Evolutionary conservation across 805 yeast genomes (phyloP), one percentile per base, ranked within the genome.

Genomic region (Spathaspora arborariae): DNA sequence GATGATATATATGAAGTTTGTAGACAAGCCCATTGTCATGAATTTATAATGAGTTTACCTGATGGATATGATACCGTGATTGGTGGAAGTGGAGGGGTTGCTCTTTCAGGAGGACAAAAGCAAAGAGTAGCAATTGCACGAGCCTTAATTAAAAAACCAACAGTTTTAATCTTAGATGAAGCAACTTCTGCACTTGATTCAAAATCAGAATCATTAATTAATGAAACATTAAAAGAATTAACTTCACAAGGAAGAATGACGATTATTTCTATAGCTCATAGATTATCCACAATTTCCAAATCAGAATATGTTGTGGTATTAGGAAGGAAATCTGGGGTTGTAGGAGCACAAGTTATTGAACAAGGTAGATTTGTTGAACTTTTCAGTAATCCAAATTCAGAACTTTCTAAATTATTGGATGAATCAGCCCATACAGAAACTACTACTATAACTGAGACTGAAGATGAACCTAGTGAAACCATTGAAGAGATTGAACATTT

Each of bases 91-190:
- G 67, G 81, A 41, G 85, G 85, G 0, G 74, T 81, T 1, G 65
- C 80, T 21, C 60, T 85, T 19, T 81, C 87, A 4, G 91, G 90
- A 34, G 91, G 91, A 10, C 91, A 85, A 62, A 83, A 84, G 59
- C 91, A 85, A 65, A 75, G 89, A 54, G 70, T 85, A 37, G 90
- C 90, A 6, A 82, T 85, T 63, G 91, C 91, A 0, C 68, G 91
- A 51, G 88, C 88, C 1, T 67, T 85, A 50, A 79, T 84, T 47
- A 81, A 85, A 50, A 74, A 79, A 48, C 91, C 91, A 6, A 70
- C 77, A 40, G 72, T 85, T 18, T 65, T 84, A 53, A 74, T 84
- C 4, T 67, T 84, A 46, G 91, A 84, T 55, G 91, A 84, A 56
- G 86, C 86, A 5, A 81, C 86, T 0, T 79, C 84, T 2, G 85